These are phyloP conservation scores for Daedaleopsis sinensis DNA, from an alignment of 768 basidiomycete species.

Conservation along the genomic window DNA sequence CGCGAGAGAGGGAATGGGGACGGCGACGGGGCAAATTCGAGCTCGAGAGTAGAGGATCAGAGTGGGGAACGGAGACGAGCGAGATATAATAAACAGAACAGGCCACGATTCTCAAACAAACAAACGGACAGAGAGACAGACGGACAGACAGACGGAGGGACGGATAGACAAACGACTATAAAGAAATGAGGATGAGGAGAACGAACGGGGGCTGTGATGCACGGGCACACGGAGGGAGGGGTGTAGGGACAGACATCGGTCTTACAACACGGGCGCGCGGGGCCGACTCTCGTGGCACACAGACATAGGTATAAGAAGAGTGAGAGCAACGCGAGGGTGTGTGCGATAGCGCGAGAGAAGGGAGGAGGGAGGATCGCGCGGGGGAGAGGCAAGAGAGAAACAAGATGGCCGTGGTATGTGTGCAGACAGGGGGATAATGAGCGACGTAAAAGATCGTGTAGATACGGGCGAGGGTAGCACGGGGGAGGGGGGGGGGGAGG, in stretches of 20 bases:
- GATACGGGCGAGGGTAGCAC: slow-evolving; percentile 14
- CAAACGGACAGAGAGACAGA: not conserved
- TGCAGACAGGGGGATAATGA: slow-evolving; percentile 5
- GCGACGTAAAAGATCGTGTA: slow-evolving; percentile 13
- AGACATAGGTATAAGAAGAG: slow-evolving; percentile 18
- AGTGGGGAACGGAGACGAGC: not conserved
- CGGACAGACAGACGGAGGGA: not conserved
- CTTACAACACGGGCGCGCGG: slow-evolving; percentile 17
- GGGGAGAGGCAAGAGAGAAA: not conserved
- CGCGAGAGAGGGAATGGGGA: slow-evolving; percentile 2
- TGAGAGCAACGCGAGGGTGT: not conserved
- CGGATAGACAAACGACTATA: not conserved
- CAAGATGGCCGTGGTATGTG: slow-evolving; percentile 1
- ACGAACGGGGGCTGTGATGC: too few relatives aligned
- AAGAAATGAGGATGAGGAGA: not conserved
- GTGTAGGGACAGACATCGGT: not conserved
- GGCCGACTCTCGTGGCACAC: slow-evolving; percentile 5
- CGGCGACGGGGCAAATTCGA: not conserved
- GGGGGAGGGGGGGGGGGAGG: not conserved
- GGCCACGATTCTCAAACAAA: not conserved
- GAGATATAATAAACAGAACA: slow-evolving; percentile 4
- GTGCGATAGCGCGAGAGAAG: not conserved
- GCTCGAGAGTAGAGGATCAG: not conserved
- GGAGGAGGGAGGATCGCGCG: not conserved
- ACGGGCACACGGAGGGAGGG: too few relatives aligned